Base-by-base conservation (phyloP, 345 rosid genomes). In the Streptanthus diversifolius region DNA sequence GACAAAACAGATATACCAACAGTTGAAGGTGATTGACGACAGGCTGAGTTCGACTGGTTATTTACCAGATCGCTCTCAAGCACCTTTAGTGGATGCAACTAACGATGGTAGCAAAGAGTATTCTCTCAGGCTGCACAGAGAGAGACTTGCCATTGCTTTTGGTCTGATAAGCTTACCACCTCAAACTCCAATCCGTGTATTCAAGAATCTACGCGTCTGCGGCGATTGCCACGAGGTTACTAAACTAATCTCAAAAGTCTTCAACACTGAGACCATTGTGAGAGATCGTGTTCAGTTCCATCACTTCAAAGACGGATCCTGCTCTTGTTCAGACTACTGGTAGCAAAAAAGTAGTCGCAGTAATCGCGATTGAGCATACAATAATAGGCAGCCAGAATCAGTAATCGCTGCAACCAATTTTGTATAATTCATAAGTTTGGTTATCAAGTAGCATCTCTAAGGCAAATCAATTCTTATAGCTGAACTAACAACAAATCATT, bases 251-350 rank as follows among this genome's bases (percentile, higher is more conserved):
- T 92, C 98, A 12, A 80, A 71, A 75, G 73, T 83, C 37, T 87
- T 83, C 63, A 48, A 80, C 63, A 88, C 84, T 55, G 88, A 88
- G 82, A 90, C 90, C 58, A 81, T 86, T 8, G 88, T 90, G 52
- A 85, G 95, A 68, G 98, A 92, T 56, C 90, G 89, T 5, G 80
- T 84, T 17, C 80, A 91, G 33, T 88, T 90, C 60, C 93, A 92
- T 84, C 90, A 84, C 80, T 90, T 90, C 29, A 86, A 85, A 80
- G 79, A 87, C 22, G 91, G 96, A 35, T 61, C 66, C 45, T 90
- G 95, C 71, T 90, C 93, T 3, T 90, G 98, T 76, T 58, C 56
- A 83, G 95, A 88, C 76, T 88, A 87, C 59, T 90, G 96, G 93
- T 90, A 80, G 75, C 76, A 47, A 49, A 12, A 49, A 4, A 27